Percentiles rank a stretch among this genome's conserved stretches.
phyloP scores from a whole-genome alignment of 176 grass and related monocot species.

The maize (Zea mays) region DNA sequence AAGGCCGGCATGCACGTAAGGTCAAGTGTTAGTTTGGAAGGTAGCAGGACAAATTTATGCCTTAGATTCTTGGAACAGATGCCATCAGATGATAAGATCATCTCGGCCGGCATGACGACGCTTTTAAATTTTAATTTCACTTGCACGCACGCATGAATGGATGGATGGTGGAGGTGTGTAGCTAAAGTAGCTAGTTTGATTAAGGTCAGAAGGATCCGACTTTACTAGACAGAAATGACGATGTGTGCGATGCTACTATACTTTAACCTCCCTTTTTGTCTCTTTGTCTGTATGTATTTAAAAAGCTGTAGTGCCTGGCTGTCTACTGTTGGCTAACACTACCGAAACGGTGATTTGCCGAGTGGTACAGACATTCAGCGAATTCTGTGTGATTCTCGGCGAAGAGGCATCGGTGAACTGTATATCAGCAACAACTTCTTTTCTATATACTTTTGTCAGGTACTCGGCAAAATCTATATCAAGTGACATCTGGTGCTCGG shows the following conservation, averaged over 20 bases:
- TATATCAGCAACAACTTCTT: too few species aligned
- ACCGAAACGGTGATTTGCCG: too few species aligned
- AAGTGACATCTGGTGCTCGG: too few species aligned
- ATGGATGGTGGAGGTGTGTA: neutral
- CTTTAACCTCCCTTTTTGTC: slow-evolving; percentile 43
- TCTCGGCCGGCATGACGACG: neutral
- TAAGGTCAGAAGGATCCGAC: slow-evolving; percentile 36
- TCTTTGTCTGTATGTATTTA: slow-evolving; percentile 13
- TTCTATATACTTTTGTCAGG: too few species aligned
- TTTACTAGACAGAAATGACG: slow-evolving; percentile 38
- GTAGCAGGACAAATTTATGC: slow-evolving; percentile 28
- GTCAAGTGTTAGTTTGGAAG: slow-evolving; percentile 33
- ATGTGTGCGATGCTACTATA: slow-evolving; percentile 9
- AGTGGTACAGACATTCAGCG: too few species aligned
- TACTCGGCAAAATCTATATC: too few species aligned
- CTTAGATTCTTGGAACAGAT: slow-evolving; percentile 32
- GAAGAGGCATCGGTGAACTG: too few species aligned
- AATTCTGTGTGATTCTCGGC: too few species aligned
- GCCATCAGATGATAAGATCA: slow-evolving; percentile 38
- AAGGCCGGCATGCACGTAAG: neutral
- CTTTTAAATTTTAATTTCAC: neutral
- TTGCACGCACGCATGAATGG: slow-evolving; percentile 11
- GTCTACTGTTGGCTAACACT: too few species aligned
- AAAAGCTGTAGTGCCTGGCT: slow-evolving; percentile 13
- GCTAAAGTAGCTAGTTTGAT: neutral